A percentile compares a stretch with the other conserved stretches of the same genome.
phyloP scores from a whole-genome alignment of 169 alveolate species.

The Theileria parva region DNA sequence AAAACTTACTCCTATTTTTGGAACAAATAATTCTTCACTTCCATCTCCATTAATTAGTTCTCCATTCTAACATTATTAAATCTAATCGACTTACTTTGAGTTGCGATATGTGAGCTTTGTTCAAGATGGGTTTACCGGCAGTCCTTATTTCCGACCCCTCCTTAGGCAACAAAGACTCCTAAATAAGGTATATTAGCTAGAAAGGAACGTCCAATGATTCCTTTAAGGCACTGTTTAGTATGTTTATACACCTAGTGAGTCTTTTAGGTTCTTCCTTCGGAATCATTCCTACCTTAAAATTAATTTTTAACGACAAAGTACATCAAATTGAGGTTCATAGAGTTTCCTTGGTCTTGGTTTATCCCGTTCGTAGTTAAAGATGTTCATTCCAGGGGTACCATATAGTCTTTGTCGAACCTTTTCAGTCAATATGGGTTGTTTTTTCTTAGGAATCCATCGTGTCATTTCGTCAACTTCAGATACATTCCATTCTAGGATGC shows the following conservation, averaged over 20 bases:
- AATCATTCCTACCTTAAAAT: constrained; percentile 46
- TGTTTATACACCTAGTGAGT: not conserved
- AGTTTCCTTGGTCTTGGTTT: constrained; percentile 18
- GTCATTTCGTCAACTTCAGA: not conserved
- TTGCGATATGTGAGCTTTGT: constrained; percentile 37
- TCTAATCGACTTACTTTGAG: constrained; percentile 22
- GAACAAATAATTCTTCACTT: not conserved
- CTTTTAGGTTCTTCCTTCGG: constrained; percentile 23
- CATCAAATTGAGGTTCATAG: constrained; percentile 31
- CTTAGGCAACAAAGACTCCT: constrained; percentile 58
- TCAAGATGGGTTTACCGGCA: constrained; percentile 11
- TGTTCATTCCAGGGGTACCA: constrained; percentile 63
- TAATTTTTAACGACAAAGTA: not conserved
- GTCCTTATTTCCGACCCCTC: not conserved
- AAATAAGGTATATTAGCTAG: not conserved
- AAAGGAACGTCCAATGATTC: constrained; percentile 50
- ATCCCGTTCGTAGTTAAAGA: constrained; percentile 55
- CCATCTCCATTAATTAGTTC: not conserved
- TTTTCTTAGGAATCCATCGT: constrained; percentile 25
- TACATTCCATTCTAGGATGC: constrained; percentile 8
- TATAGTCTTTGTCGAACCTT: constrained; percentile 25
- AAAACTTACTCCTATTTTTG: not conserved
- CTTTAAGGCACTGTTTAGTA: constrained; percentile 7
- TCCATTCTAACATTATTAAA: not conserved
- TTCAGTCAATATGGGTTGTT: constrained; percentile 49